Percentiles rank a stretch among this genome's conserved stretches.
Evolutionary conservation across 257 asterid species (phyloP).

Genomic region (Capsicum pubescens): DNA sequence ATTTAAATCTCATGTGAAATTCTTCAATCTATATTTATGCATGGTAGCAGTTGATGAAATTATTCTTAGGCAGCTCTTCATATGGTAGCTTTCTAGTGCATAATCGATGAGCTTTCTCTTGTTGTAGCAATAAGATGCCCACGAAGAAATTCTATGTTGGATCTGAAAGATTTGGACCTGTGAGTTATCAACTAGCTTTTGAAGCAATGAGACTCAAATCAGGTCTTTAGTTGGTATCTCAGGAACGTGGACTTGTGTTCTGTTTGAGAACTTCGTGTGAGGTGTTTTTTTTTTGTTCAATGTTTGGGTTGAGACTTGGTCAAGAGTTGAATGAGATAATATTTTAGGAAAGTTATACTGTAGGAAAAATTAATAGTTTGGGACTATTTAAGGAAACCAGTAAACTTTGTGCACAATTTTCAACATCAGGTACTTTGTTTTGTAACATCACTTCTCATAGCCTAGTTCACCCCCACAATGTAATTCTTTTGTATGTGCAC

Average conservation of each 20-base stretch:
- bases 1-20: background rate
- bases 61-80: background rate
- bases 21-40: background rate
- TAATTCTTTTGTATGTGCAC: background rate
- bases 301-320: background rate
- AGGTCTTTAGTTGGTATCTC: background rate
- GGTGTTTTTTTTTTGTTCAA: background rate
- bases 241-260: conserved; percentile 16
- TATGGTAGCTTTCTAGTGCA: background rate
- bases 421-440: background rate
- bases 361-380: background rate
- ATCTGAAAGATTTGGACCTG: background rate
- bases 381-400: background rate
- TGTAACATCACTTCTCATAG: conserved; percentile 12
- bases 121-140: background rate
- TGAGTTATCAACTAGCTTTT: conserved; percentile 23
- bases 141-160: background rate
- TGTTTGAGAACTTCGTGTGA: conserved; percentile 6
- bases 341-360: background rate
- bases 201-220: background rate
- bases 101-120: background rate
- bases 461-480: background rate
- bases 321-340: conserved; percentile 20
- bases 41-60: background rate
- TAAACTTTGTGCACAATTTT: background rate